Evolutionary conservation across 164 flowering plant genomes (phyloP).

Genomic region (Berberis thunbergii): DNA sequence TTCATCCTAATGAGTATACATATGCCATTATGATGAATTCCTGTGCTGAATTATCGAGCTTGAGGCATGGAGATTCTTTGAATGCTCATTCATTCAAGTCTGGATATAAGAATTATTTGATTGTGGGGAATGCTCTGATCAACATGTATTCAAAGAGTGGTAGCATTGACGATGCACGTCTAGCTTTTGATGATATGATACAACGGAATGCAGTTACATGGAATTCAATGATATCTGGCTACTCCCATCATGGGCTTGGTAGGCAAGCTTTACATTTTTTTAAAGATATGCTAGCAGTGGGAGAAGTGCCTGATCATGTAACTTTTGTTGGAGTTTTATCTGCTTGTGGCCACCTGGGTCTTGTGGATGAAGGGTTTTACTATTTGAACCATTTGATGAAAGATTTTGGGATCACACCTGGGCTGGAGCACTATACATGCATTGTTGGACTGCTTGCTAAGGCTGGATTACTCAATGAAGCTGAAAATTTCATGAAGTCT

Average conservation of each 20-base stretch:
- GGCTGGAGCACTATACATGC: conserved; percentile 63
- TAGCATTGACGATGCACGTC: conserved; percentile 35
- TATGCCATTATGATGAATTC: conserved; percentile 53
- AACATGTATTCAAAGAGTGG: conserved; percentile 62
- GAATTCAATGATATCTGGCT: conserved; percentile 69
- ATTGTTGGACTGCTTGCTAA: conserved; percentile 45
- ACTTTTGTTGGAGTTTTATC: conserved; percentile 65
- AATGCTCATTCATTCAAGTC: conserved; percentile 36
- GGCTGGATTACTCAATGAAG: conserved; percentile 47
- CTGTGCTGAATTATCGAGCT: conserved; percentile 47
- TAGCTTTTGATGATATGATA: conserved; percentile 32
- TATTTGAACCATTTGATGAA: conserved; percentile 41
- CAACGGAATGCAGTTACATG: conserved; percentile 40
- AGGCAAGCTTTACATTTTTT: conserved; percentile 44
- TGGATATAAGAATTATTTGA: conserved; percentile 34
- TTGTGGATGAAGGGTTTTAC: conserved; percentile 43
- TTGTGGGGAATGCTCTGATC: conserved; percentile 61
- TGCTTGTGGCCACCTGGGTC: conserved; percentile 59
- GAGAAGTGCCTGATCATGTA: conserved; percentile 35
- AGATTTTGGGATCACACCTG: conserved; percentile 34
- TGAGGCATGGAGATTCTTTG: conserved; percentile 43
- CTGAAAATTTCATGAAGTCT: conserved; percentile 40
- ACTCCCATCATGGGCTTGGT: conserved; percentile 69
- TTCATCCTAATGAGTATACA: conserved; percentile 56
- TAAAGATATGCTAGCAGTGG: conserved; percentile 36